Evolutionary conservation across 345 rosid genomes (phyloP).

Genomic region (Chamaenerion angustifolium): DNA sequence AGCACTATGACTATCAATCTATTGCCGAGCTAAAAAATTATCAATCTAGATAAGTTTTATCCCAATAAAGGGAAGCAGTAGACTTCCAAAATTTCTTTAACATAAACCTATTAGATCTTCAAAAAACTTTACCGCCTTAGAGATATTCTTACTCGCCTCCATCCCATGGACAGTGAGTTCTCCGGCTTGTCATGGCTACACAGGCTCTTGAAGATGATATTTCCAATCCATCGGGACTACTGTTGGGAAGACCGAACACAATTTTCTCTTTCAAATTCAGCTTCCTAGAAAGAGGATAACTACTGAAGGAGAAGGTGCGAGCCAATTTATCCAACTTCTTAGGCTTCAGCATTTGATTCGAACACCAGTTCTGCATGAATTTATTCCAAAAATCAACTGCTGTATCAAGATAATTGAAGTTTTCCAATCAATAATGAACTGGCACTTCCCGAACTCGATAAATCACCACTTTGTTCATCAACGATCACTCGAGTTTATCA

Average conservation of each 20-base stretch:
- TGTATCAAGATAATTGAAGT: too few species aligned
- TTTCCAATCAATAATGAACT: too few species aligned
- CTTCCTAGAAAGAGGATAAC: neutral
- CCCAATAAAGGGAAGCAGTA: too few species aligned
- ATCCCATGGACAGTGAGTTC: neutral
- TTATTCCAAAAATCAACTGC: too few species aligned
- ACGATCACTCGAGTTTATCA: too few species aligned
- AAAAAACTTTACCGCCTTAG: neutral
- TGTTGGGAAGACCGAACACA: neutral
- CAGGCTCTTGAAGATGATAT: neutral
- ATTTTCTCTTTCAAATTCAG: neutral
- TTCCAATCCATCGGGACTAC: neutral
- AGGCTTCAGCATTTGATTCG: constrained; percentile 5
- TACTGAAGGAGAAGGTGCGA: constrained; percentile 1
- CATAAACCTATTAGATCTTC: neutral
- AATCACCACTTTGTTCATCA: too few species aligned
- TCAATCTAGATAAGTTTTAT: too few species aligned
- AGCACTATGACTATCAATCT: too few species aligned
- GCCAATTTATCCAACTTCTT: constrained; percentile 8
- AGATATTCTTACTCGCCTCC: neutral
- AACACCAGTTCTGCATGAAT: neutral
- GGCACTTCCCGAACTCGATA: too few species aligned
- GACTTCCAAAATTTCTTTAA: neutral
- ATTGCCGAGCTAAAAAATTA: too few species aligned
- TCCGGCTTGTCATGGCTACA: neutral